Conservation (phyloP, 148 eudicot species). For the Tetragonia tetragonoides region DNA sequence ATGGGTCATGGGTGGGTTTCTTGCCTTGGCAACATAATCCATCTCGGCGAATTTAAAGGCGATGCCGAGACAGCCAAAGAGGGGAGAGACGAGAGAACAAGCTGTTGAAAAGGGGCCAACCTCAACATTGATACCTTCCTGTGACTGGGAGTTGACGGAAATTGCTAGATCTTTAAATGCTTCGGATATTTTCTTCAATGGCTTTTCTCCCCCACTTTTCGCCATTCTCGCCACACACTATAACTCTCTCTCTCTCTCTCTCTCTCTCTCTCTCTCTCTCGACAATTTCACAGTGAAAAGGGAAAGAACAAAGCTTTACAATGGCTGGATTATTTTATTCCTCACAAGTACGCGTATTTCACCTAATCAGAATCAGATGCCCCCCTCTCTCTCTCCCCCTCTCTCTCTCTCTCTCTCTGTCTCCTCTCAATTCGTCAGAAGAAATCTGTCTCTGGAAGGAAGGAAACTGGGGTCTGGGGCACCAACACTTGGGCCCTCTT, state of each 20-base stretch:
- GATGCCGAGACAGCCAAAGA: slow-evolving; percentile 84
- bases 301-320: neutral
- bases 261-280: neutral
- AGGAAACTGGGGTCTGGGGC: too few species aligned
- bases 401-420: too few species aligned
- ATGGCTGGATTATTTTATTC: too few species aligned
- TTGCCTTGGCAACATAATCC: slow-evolving; percentile 87
- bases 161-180: slow-evolving; percentile 60
- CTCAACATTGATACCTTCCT: slow-evolving; percentile 33
- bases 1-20: neutral
- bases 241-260: neutral
- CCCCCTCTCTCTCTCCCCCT: too few species aligned
- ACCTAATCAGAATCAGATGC: too few species aligned
- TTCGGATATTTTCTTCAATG: slow-evolving; percentile 58
- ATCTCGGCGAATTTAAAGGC: slow-evolving; percentile 95
- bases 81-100: slow-evolving; percentile 85
- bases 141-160: slow-evolving; percentile 38
- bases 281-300: slow-evolving; percentile 2
- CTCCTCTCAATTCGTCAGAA: too few species aligned
- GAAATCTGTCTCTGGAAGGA: too few species aligned
- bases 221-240: slow-evolving; percentile 30
- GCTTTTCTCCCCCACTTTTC: slow-evolving; percentile 42
- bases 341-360: too few species aligned
- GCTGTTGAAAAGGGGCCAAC: slow-evolving; percentile 73
- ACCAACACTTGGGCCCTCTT: too few species aligned